These are phyloP conservation scores for Dioscorea alata DNA, from an alignment of 106 monocot genomes.

Conservation along the genomic window DNA sequence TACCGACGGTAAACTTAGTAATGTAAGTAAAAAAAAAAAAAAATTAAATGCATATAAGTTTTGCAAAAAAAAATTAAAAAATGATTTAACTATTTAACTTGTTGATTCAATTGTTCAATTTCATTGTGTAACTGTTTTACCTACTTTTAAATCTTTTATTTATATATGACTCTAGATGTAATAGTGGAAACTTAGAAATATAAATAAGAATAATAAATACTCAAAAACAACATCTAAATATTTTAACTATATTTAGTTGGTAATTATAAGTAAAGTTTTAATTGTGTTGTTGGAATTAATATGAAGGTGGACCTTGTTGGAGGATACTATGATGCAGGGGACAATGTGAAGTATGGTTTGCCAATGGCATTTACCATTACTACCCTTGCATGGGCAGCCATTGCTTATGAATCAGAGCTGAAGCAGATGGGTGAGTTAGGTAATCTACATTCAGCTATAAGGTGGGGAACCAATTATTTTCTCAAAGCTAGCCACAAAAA, in stretches of 20 bases:
- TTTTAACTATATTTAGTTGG: no score
- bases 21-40: slow-evolving; percentile 15
- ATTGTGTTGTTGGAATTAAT: not conserved
- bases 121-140: no score
- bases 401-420: slow-evolving; percentile 51
- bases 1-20: slow-evolving; percentile 50
- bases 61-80: not conserved
- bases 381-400: slow-evolving; percentile 70
- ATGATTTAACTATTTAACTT: not conserved
- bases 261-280: not conserved
- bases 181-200: no score
- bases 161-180: no score
- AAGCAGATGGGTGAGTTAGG: slow-evolving; percentile 38
- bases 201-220: no score
- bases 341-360: slow-evolving; percentile 91
- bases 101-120: no score
- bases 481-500: slow-evolving; percentile 59
- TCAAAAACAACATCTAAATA: no score
- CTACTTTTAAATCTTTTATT: no score
- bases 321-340: slow-evolving; percentile 86
- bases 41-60: not conserved
- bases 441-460: slow-evolving; percentile 57
- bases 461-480: slow-evolving; percentile 92
- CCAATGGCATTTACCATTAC: slow-evolving; percentile 98
- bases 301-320: slow-evolving; percentile 58